Evolutionary conservation across 768 basidiomycete genomes (phyloP).

Genomic region (Pholiota conissans): DNA sequence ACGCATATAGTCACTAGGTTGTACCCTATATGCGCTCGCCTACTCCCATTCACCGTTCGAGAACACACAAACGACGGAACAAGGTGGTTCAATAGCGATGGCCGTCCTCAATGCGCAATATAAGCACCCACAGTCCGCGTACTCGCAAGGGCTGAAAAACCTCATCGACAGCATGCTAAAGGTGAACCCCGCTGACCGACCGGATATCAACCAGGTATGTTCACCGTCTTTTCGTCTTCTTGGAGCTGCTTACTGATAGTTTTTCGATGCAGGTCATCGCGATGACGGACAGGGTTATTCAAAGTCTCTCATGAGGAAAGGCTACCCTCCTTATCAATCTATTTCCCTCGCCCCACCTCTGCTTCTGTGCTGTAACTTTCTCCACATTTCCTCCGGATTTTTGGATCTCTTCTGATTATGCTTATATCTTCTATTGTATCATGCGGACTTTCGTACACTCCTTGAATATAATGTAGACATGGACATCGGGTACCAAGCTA

Average conservation of each 20-base stretch:
- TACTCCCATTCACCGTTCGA: conserved; percentile 98
- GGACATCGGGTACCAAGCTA: background rate
- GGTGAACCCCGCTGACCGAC: conserved; percentile 78
- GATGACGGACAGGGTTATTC: conserved; percentile 63
- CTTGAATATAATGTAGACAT: conserved; percentile 6
- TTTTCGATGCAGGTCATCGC: conserved; percentile 53
- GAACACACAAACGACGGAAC: conserved; percentile 86
- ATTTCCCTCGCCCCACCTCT: background rate
- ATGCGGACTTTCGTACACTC: conserved; percentile 7
- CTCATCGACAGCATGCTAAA: conserved; percentile 87
- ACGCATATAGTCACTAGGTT: conserved; percentile 78
- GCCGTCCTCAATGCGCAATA: conserved; percentile 93
- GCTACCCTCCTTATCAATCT: background rate
- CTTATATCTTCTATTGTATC: conserved; percentile 16
- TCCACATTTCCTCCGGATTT: conserved; percentile 1
- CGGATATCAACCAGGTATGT: conserved; percentile 80
- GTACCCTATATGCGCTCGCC: conserved; percentile 91
- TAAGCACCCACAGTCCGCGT: conserved; percentile 83
- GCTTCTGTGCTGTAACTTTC: background rate
- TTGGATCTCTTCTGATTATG: conserved; percentile 1
- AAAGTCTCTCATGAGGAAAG: conserved; percentile 46
- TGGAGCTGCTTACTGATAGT: conserved; percentile 3
- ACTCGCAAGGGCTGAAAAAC: conserved; percentile 79
- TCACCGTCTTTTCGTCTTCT: background rate
- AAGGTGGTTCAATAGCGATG: conserved; percentile 97